Conservation (phyloP, 2,329 filamentous ascomycete genomes). For the Alternaria infectoria region DNA sequence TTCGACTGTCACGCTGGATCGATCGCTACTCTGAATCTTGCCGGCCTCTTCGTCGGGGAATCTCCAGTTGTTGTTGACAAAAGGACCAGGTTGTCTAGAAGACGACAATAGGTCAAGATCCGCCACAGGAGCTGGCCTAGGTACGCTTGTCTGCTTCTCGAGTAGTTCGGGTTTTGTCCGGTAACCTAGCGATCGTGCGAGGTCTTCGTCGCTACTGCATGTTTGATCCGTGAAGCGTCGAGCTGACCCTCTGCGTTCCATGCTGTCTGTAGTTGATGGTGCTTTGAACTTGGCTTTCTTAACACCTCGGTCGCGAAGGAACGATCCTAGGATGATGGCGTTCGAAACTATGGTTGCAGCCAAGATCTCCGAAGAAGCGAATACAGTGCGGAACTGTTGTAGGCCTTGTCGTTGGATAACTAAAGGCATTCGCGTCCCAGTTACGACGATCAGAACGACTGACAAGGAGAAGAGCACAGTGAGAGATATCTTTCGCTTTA, state of each 20-base stretch:
- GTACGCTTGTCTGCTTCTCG: constrained; percentile 49
- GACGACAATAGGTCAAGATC: constrained; percentile 36
- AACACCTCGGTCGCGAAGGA: constrained; percentile 85
- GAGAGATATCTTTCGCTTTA: constrained; percentile 80
- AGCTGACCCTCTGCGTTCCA: constrained; percentile 64
- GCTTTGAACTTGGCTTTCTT: constrained; percentile 83
- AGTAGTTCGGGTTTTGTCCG: constrained; percentile 63
- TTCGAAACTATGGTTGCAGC: constrained; percentile 89
- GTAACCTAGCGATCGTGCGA: constrained; percentile 80
- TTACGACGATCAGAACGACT: constrained; percentile 78
- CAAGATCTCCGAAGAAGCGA: constrained; percentile 88
- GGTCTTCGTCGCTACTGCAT: constrained; percentile 90
- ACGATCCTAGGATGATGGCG: constrained; percentile 86
- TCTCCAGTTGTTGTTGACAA: constrained; percentile 41
- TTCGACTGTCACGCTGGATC: constrained; percentile 28
- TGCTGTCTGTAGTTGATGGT: constrained; percentile 58
- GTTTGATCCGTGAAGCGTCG: constrained; percentile 70
- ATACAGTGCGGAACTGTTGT: constrained; percentile 86
- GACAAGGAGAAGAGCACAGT: constrained; percentile 83
- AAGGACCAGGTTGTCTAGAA: constrained; percentile 28
- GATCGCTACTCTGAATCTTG: constrained; percentile 25
- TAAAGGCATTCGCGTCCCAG: constrained; percentile 78
- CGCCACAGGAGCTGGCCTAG: constrained; percentile 48
- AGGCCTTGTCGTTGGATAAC: constrained; percentile 73
- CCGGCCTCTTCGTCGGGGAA: constrained; percentile 35